These are phyloP conservation scores for Tylopilus sp. DNA, from an alignment of 1,284 basidiomycete genomes.

Conservation along the genomic window DNA sequence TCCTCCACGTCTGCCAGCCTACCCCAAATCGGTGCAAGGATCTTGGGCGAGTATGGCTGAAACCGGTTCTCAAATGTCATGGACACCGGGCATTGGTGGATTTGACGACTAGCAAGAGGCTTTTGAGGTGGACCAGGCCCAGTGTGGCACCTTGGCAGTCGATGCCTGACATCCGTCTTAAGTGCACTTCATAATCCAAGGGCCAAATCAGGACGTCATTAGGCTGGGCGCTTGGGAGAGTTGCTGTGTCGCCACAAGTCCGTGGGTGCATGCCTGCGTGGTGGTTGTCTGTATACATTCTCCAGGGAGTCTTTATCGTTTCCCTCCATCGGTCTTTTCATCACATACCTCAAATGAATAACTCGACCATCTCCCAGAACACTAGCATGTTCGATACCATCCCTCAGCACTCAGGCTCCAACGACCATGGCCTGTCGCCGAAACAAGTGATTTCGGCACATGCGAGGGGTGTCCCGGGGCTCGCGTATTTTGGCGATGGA, in stretches of 20 bases:
- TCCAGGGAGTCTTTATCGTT: background rate
- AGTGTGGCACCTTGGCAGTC: slow-evolving; percentile 98
- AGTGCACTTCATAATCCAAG: slow-evolving; percentile 91
- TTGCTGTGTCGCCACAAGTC: too few relatives aligned
- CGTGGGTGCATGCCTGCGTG: too few relatives aligned
- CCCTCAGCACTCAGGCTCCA: background rate
- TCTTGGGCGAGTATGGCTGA: slow-evolving; percentile 95
- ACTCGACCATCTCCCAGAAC: background rate
- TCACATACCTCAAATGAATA: background rate
- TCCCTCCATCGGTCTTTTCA: background rate
- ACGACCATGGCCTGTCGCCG: background rate
- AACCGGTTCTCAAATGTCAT: slow-evolving; percentile 97
- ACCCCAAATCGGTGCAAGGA: slow-evolving; percentile 93
- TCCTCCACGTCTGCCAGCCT: slow-evolving; percentile 96
- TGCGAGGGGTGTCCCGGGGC: background rate
- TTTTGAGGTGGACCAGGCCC: slow-evolving; percentile 97
- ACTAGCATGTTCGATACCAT: background rate
- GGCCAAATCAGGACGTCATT: slow-evolving; percentile 72
- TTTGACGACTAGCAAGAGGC: slow-evolving; percentile 91
- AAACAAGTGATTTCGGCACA: background rate
- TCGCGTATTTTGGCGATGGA: background rate
- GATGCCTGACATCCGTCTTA: slow-evolving; percentile 94
- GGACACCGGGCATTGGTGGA: slow-evolving; percentile 91
- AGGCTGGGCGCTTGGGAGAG: too few relatives aligned
- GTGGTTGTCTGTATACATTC: too few relatives aligned